phyloP scores from a whole-genome alignment of 2,329 filamentous ascomycete genomes.

The Cordyceps cateniannulata region DNA sequence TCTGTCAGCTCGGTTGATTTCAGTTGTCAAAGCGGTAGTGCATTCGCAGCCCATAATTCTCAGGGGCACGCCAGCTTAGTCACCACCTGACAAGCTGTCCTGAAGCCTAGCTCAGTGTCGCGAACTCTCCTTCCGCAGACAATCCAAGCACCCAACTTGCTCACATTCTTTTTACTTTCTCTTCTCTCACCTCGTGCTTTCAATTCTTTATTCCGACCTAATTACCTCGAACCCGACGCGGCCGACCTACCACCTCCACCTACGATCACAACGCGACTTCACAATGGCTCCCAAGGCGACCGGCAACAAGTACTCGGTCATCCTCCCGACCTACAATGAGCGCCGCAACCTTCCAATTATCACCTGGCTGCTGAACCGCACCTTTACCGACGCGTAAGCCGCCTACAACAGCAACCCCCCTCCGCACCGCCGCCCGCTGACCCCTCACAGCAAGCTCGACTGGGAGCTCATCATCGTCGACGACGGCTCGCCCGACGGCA shows the following conservation, averaged over 20 bases:
- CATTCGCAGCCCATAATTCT: constrained; percentile 2
- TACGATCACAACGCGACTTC: neutral
- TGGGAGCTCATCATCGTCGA: constrained; percentile 98
- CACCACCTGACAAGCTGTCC: constrained; percentile 10
- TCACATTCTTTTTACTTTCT: constrained; percentile 5
- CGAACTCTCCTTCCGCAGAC: neutral
- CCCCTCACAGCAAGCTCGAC: constrained; percentile 65
- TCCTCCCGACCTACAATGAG: constrained; percentile 98
- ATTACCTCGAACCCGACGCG: neutral
- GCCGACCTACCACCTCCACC: neutral
- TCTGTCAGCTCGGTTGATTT: too few species aligned
- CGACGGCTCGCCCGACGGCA: constrained; percentile 95
- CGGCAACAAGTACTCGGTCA: constrained; percentile 85
- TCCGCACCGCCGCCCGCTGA: neutral
- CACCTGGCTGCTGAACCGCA: constrained; percentile 86
- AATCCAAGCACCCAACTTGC: constrained; percentile 10
- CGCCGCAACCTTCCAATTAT: constrained; percentile 95
- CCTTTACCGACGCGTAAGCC: constrained; percentile 77
- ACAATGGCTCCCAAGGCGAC: constrained; percentile 38
- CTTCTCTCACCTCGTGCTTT: neutral
- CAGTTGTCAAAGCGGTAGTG: too few species aligned
- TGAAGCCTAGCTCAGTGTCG: neutral
- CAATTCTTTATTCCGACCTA: neutral
- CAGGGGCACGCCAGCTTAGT: constrained; percentile 10
- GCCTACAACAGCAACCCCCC: neutral